Base-by-base conservation (phyloP, 1,139 yeast genomes). In the Diutina ranongensis region DNA sequence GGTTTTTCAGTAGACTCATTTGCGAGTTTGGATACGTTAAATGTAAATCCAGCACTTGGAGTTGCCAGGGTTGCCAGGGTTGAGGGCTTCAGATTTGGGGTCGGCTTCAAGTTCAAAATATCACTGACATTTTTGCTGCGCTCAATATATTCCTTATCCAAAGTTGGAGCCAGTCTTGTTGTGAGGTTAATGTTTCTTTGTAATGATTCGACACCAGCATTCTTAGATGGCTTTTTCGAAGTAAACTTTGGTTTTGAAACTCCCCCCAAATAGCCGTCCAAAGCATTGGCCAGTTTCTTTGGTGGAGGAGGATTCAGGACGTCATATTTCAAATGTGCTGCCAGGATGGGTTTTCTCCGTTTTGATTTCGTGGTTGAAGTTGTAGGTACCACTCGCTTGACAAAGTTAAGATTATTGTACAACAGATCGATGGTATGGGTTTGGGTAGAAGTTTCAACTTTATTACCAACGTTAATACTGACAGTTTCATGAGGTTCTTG, bases 401-500 rank as follows among this genome's bases (percentile, higher is more conserved):
- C 42, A 10, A 60, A 61, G 40, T 59, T 57, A 46, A 65, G 57
- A 19, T 57, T 53, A 28, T 56, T 57, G 33, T 60, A 55, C 45
- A 70, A 57, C 44, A 57, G 65, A 33, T 58, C 57, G 22, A 54
- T 36, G 51, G 65, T 63, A 48, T 63, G 68, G 2, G 75, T 71
- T 51, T 71, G 76, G 2, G 76, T 71, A 2, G 70, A 50, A 1
- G 71, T 64, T 49, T 71, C 74, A 5, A 69, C 72, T 49, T 52
- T 52, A 18, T 56, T 57, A 3, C 54, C 49, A 7, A 49, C 46
- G 10, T 48, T 44, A 16, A 8, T 16, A 1, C 48, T 41, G 5
- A 65, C 58, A 2, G 74, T 68, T 51, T 71, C 75, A 44, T 62
- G 57, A 0, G 75, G 74, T 50, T 69, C 60, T 2, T 65, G 57